Evolutionary conservation across 768 basidiomycete genomes (phyloP), one percentile per base, ranked within the genome.

Genomic region (Chlorophyllum brunneum): DNA sequence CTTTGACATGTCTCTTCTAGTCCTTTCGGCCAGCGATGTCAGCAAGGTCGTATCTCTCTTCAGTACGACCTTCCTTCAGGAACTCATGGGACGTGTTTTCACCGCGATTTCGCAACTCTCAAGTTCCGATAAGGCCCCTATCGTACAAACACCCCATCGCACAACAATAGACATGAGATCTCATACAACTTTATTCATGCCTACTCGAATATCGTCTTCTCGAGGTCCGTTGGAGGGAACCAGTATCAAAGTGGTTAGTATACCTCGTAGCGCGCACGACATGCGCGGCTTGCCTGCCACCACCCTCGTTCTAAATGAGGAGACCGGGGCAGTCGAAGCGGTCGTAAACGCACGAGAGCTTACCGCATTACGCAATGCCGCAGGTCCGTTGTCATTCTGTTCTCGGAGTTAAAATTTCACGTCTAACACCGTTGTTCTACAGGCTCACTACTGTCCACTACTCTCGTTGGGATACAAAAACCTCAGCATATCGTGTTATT

Each of bases 291-390:
- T 95, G 16, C 88, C 92, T 5, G 92, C 77, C 0, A 84, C 83
- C 0, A 95, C 88, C 0, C 63, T 92, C 36, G 76, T 94, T 2
- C 60, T 95, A 8, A 83, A 94, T 61, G 87, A 91, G 56, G 59
- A 54, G 1, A 83, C 79, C 0, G 92, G 92, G 1, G 68, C 70
- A 0, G 77, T 85, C n/a, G 85, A 77, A 56, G 91, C 87, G 0
- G 68, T 95, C 29, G 67, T 95, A 16, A 95, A 95, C 61, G 86
- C 92, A 1, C 71, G 84, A 24, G 75, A 73, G 33, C 68, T 95
- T 59, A 95, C 93, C 1, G 87, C 92, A 4, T 66, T 92, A 26
- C 68, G 93, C 37, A 95, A 88, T 51, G 91, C 91, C 45, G 88
- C 88, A 56, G 88, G 91, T 86, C 54, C 24, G 66, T 59, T 46